These are phyloP conservation scores for Arxiozyma heterogenica DNA, from an alignment of 1,139 yeast species.

Conservation along the genomic window DNA sequence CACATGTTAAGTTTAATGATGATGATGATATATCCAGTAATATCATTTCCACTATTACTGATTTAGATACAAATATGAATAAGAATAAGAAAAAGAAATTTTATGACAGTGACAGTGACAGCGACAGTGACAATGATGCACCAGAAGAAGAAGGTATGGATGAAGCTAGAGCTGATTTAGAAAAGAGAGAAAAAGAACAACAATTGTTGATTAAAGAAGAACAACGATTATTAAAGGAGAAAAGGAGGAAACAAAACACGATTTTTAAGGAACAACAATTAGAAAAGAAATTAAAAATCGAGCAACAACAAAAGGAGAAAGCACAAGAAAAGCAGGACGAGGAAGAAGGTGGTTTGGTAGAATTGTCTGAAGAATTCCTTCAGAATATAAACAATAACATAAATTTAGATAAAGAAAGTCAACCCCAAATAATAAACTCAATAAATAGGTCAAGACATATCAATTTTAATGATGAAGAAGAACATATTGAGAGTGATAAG, in stretches of 20 bases:
- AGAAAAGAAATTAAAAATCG: constrained; percentile 23
- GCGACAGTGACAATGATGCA: constrained; percentile 29
- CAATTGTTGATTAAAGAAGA: constrained; percentile 32
- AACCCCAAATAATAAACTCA: not conserved
- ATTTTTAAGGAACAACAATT: constrained; percentile 40
- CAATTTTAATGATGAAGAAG: constrained; percentile 26
- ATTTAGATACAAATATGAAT: not conserved
- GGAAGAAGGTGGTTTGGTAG: constrained; percentile 17
- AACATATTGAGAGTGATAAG: constrained; percentile 5
- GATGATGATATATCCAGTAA: constrained; percentile 5
- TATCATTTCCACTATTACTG: not conserved
- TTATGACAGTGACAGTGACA: constrained; percentile 22
- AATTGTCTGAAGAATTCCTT: constrained; percentile 27
- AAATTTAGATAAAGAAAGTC: not conserved
- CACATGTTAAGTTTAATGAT: constrained; percentile 18
- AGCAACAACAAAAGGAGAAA: constrained; percentile 32
- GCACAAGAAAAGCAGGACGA: constrained; percentile 16
- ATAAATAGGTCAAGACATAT: constrained; percentile 14
- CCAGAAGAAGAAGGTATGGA: constrained; percentile 34
- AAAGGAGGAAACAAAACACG: constrained; percentile 42
- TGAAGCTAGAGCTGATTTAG: constrained; percentile 25
- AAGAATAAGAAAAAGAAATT: not conserved
- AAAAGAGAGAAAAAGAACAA: constrained; percentile 34
- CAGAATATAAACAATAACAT: constrained; percentile 15
- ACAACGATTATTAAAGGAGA: constrained; percentile 37